Percentiles rank a stretch among this genome's conserved stretches.
phyloP scores from a whole-genome alignment of 495 filamentous ascomycete species.

The Trichocladium antarcticum region DNA sequence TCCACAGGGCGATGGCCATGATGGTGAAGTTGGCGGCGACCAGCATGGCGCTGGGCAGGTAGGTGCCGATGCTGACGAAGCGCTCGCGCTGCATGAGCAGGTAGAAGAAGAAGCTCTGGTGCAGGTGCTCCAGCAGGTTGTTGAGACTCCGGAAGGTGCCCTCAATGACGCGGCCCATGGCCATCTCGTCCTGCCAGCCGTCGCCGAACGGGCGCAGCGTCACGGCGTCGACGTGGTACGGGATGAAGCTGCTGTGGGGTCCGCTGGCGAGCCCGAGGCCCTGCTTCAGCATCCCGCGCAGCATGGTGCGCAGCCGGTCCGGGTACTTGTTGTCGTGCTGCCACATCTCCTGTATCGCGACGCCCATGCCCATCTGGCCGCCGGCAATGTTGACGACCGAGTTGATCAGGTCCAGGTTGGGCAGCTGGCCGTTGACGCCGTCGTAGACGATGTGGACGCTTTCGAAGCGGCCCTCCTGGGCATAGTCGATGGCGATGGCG shows the following conservation, averaged over 20 bases:
- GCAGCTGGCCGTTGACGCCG: slow-evolving; percentile 89
- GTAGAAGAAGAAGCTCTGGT: slow-evolving; percentile 99
- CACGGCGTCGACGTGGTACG: slow-evolving; percentile 94
- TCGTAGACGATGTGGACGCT: slow-evolving; percentile 87
- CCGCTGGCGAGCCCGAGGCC: slow-evolving; percentile 82
- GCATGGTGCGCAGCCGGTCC: slow-evolving; percentile 75
- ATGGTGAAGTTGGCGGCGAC: slow-evolving; percentile 91
- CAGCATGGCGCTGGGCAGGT: slow-evolving; percentile 92
- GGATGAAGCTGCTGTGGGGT: slow-evolving; percentile 89
- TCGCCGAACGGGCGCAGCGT: slow-evolving; percentile 81
- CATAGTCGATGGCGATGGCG: slow-evolving; percentile 86
- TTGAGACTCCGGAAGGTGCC: slow-evolving; percentile 85
- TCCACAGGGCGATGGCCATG: slow-evolving; percentile 86
- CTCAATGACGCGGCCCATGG: slow-evolving; percentile 78
- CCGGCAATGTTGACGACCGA: slow-evolving; percentile 78
- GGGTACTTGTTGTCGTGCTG: slow-evolving; percentile 71
- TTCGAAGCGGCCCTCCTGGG: slow-evolving; percentile 70
- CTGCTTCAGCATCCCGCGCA: slow-evolving; percentile 88
- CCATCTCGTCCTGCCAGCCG: slow-evolving; percentile 97
- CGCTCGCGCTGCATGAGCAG: slow-evolving; percentile 78
- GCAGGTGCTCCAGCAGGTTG: slow-evolving; percentile 90
- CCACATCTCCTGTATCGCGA: slow-evolving; percentile 77
- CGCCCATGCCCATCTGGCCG: slow-evolving; percentile 83
- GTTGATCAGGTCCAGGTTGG: slow-evolving; percentile 92
- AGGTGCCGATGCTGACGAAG: slow-evolving; percentile 97